Evolutionary conservation across 768 basidiomycete genomes (phyloP).

Genomic region (Neoboletus subvelutipes): DNA sequence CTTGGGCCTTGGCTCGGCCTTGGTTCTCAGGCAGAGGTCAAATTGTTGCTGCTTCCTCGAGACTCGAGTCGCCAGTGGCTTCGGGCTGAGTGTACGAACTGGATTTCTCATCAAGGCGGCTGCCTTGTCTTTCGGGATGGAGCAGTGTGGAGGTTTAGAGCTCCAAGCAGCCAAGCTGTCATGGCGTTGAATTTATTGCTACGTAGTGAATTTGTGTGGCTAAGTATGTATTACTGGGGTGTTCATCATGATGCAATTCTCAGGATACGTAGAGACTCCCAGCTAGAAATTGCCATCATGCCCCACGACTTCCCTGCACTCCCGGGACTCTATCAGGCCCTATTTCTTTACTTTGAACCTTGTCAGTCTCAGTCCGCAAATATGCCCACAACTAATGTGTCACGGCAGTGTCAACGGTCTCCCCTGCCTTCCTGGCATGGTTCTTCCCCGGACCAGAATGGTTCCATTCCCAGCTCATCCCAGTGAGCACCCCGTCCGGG

Average conservation of each 20-base stretch:
- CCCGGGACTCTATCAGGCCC: constrained; percentile 57
- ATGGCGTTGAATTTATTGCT: too few species aligned
- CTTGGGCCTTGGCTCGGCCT: too few species aligned
- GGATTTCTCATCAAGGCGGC: neutral
- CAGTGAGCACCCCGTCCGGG: constrained; percentile 31
- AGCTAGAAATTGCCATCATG: constrained; percentile 13
- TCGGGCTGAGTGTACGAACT: neutral
- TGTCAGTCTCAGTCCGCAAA: constrained; percentile 32
- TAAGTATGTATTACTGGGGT: neutral
- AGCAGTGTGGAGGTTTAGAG: neutral
- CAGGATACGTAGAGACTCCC: neutral
- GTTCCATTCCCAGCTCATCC: constrained; percentile 68
- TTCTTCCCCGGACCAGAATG: constrained; percentile 59
- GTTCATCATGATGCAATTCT: neutral
- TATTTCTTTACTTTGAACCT: constrained; percentile 69
- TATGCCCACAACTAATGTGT: constrained; percentile 16
- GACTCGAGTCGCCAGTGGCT: neutral
- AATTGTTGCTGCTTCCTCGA: neutral
- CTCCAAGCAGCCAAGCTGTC: too few species aligned
- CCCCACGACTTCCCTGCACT: constrained; percentile 49
- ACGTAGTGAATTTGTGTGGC: neutral
- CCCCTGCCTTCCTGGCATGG: constrained; percentile 53
- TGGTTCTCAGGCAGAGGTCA: too few species aligned
- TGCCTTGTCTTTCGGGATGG: neutral
- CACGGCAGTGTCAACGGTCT: constrained; percentile 47